Conservation (phyloP, 2,329 filamentous ascomycete species). For the Pyrenophora seminiperda region DNA sequence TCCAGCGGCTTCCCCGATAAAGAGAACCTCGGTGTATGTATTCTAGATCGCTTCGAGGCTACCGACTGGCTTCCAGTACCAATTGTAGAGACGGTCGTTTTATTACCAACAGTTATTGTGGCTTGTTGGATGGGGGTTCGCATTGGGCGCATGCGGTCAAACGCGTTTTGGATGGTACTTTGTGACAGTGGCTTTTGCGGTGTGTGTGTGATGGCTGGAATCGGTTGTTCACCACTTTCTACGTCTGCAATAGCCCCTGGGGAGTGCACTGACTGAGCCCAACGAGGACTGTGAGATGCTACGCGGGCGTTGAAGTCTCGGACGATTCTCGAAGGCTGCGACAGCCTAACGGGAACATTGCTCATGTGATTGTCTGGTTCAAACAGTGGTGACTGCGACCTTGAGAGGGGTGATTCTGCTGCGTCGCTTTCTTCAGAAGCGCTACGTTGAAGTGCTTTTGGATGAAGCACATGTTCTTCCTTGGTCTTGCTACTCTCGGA, state of each 20-base stretch:
- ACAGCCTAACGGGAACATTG: slow-evolving; percentile 6
- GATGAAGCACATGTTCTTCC: slow-evolving; percentile 13
- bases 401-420: neutral
- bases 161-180: slow-evolving; percentile 61
- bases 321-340: slow-evolving; percentile 29
- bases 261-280: slow-evolving; percentile 16
- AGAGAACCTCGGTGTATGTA: slow-evolving; percentile 48
- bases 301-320: slow-evolving; percentile 51
- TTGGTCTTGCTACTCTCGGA: slow-evolving; percentile 1
- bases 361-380: slow-evolving; percentile 24
- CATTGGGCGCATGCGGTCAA: slow-evolving; percentile 68
- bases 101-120: slow-evolving; percentile 75
- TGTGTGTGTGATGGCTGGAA: slow-evolving; percentile 38
- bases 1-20: slow-evolving; percentile 34
- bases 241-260: slow-evolving; percentile 13
- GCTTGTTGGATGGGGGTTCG: slow-evolving; percentile 67
- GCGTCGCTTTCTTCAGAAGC: neutral
- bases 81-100: slow-evolving; percentile 68
- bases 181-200: slow-evolving; percentile 42
- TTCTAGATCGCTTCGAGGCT: slow-evolving; percentile 56
- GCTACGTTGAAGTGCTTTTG: slow-evolving; percentile 6
- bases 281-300: slow-evolving; percentile 39
- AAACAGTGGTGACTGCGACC: slow-evolving; percentile 30
- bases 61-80: slow-evolving; percentile 54
- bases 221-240: slow-evolving; percentile 28